A percentile compares a stretch with the other conserved stretches of the same genome.
Conservation (phyloP, 768 basidiomycete genomes). For the Megacollybia marginata region DNA sequence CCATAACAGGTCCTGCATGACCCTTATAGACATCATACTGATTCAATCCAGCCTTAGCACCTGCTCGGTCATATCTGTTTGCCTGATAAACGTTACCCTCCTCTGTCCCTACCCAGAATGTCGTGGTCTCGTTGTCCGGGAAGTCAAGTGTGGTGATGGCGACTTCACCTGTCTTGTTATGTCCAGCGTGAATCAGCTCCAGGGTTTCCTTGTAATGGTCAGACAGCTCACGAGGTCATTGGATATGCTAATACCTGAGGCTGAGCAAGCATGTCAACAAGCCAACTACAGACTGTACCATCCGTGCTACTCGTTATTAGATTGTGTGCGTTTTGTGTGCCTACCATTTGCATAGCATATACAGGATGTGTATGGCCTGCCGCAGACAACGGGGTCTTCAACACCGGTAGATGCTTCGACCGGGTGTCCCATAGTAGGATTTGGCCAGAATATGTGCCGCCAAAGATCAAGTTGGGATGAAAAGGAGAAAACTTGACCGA, state of each 20-base stretch:
- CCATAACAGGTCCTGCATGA: constrained; percentile 90
- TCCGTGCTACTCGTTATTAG: constrained; percentile 96
- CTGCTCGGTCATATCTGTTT: constrained; percentile 93
- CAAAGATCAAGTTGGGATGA: constrained; percentile 94
- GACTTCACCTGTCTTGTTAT: constrained; percentile 96
- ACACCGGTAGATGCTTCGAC: constrained; percentile 89
- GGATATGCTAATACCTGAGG: constrained; percentile 59
- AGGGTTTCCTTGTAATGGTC: constrained; percentile 70
- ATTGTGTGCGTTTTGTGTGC: constrained; percentile 98
- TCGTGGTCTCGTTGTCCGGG: constrained; percentile 92
- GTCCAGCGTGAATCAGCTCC: constrained; percentile 80
- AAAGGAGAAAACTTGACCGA: constrained; percentile 97
- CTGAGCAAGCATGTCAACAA: constrained; percentile 97
- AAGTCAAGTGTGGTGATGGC: constrained; percentile 92
- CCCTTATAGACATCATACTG: constrained; percentile 90
- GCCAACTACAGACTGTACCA: constrained; percentile 95
- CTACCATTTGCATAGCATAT: constrained; percentile 97
- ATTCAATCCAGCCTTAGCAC: constrained; percentile 92
- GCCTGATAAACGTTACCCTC: constrained; percentile 97
- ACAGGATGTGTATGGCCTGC: constrained; percentile 98
- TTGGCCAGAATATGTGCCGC: constrained; percentile 99
- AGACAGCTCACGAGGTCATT: not conserved
- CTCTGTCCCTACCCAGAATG: constrained; percentile 97
- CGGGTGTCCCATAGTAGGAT: constrained; percentile 98
- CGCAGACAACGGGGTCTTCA: constrained; percentile 94